Evolutionary conservation across 306 rosid species (phyloP).

Genomic region (Corylus americana): DNA sequence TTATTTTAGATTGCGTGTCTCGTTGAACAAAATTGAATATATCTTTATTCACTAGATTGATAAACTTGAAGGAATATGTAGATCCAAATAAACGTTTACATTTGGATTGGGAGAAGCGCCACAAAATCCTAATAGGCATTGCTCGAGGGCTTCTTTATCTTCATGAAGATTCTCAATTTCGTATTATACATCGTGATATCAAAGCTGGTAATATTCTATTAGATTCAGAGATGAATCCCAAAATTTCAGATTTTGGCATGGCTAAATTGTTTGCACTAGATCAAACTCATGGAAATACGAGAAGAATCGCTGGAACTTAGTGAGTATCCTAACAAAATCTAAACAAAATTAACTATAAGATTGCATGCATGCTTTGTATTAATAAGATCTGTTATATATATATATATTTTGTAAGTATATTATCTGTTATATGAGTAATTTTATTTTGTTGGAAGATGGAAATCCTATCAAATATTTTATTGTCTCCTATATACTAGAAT

Average conservation of each 20-base stretch:
- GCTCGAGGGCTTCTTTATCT: conserved; percentile 45
- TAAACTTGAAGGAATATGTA: conserved; percentile 15
- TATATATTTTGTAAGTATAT: too few relatives aligned
- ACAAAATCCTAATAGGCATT: conserved; percentile 41
- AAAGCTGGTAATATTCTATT: conserved; percentile 50
- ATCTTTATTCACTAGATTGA: neutral
- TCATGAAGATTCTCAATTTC: conserved; percentile 45
- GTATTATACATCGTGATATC: conserved; percentile 44
- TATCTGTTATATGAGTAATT: too few relatives aligned
- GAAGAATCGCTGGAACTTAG: conserved; percentile 41
- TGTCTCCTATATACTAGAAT: too few relatives aligned
- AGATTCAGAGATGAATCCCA: conserved; percentile 42
- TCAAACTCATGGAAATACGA: conserved; percentile 40
- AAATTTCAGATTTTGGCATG: conserved; percentile 53
- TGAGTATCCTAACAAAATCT: conserved; percentile 16
- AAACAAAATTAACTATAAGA: too few relatives aligned
- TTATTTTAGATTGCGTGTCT: too few relatives aligned
- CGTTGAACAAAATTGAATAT: neutral
- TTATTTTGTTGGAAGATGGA: too few relatives aligned
- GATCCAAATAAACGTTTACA: conserved; percentile 29
- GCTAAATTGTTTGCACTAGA: conserved; percentile 36
- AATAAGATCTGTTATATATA: too few relatives aligned
- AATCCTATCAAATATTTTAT: too few relatives aligned
- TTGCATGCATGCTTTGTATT: too few relatives aligned
- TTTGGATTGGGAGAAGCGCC: conserved; percentile 39